Evolutionary conservation across 257 asterid genomes (phyloP), one percentile per base, ranked within the genome.

Genomic region (Prunella vulgaris): DNA sequence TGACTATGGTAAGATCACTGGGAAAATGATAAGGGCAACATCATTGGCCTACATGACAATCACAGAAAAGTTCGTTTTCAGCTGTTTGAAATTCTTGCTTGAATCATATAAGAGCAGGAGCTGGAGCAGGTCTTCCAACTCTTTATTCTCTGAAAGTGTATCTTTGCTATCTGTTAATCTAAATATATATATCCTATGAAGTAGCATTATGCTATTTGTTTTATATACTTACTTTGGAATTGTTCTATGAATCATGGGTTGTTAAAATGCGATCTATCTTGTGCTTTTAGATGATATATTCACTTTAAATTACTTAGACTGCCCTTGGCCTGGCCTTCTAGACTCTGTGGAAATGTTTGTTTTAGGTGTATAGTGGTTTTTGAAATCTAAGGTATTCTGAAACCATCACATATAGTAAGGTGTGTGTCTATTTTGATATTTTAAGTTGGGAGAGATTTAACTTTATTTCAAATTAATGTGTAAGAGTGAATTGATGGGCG

Each of bases 1-100:
- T 37, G 13, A 9, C 42, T 37, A 37, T 37, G 10, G 42, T 37
- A 37, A 64, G 58, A 52, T 10, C 42, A 38, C 28, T 49, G 15
- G 54, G 64, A 63, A 72, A 46, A 62, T 46, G 56, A 46, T 33
- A 59, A 20, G 46, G 52, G 10, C 17, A 17, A 73, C 35, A 27
- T 38, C 38, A 14, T 56, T 13, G 68, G 37, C 32, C 40, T 56
- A 28, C n/a, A 17, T 46, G 53, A 32, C 17, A 73, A 73, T 28
- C 60, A 10, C 28, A 14, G 10, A 25, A 33, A 53, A 7, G 35
- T 3, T 7, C 38, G 60, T 25, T 59, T 20, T 46, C 3, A 44
- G 59, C 21, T 59, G 49, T 35, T 60, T 32, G 35, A 61, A 38
- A 13, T 40, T 38, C 46, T 69, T 27, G 30, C 38, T 14, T 14